Conservation (phyloP, 2,329 filamentous ascomycete genomes). For the Stachybotrys chartarum region DNA sequence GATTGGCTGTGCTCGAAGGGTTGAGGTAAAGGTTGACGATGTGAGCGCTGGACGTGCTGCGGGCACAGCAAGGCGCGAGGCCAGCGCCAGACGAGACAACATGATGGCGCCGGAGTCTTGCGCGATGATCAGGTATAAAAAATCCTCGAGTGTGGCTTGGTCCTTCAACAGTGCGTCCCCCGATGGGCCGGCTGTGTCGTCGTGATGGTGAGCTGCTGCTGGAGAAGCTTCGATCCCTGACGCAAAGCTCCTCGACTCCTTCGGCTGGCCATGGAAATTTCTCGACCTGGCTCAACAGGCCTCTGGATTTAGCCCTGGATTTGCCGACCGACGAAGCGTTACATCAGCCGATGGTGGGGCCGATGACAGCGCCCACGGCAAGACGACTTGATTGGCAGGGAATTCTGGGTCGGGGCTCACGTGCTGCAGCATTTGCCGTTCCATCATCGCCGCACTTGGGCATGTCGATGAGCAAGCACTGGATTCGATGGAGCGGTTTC, state of each 20-base stretch:
- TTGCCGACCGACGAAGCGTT: slow-evolving; percentile 14
- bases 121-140: background rate
- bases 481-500: background rate
- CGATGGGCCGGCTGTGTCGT: background rate
- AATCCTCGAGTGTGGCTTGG: background rate
- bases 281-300: slow-evolving; percentile 9
- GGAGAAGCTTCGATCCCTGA: background rate
- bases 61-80: slow-evolving; percentile 20
- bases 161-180: background rate
- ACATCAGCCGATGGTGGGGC: slow-evolving; percentile 8
- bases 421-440: background rate
- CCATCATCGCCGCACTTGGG: background rate
- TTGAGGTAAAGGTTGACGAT: slow-evolving; percentile 1
- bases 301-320: slow-evolving; percentile 8
- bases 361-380: background rate
- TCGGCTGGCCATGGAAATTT: slow-evolving; percentile 13
- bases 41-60: slow-evolving; percentile 7
- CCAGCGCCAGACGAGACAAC: slow-evolving; percentile 25
- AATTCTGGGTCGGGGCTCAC: background rate
- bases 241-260: background rate
- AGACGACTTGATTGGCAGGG: background rate
- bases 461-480: background rate
- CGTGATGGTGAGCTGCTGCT: background rate
- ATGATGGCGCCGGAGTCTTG: slow-evolving; percentile 23
- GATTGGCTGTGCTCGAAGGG: slow-evolving; percentile 14